Conservation (phyloP, 2,329 filamentous ascomycete species). For the Colletotrichum phormii region DNA sequence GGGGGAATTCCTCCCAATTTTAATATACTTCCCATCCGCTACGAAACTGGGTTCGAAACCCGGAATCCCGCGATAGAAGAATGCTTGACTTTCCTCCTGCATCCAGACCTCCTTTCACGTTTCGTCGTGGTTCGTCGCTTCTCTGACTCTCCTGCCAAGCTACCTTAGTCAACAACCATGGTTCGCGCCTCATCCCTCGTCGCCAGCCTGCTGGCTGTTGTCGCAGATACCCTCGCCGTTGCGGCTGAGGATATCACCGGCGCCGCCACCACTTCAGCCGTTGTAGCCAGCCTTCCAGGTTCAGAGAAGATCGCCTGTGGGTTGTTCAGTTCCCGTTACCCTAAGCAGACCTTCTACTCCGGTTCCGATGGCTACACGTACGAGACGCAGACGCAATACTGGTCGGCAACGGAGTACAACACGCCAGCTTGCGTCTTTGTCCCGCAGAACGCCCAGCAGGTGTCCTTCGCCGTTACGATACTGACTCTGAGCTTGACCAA, state of each 20-base stretch:
- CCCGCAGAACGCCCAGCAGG: slow-evolving; percentile 40
- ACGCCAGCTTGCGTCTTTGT: slow-evolving; percentile 42
- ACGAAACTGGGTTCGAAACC: not conserved
- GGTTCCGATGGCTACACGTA: slow-evolving; percentile 17
- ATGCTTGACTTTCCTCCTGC: not conserved
- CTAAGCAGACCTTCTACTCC: slow-evolving; percentile 3
- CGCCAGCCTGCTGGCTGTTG: slow-evolving; percentile 5
- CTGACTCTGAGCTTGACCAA: slow-evolving; percentile 36
- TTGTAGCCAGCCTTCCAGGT: not conserved
- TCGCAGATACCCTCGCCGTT: not conserved
- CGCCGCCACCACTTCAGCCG: not conserved
- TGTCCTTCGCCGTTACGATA: slow-evolving; percentile 40
- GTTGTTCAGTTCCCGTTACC: slow-evolving; percentile 6
- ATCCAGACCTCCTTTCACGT: not conserved
- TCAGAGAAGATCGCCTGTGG: slow-evolving; percentile 14
- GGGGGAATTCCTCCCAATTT: not conserved
- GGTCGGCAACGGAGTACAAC: slow-evolving; percentile 21
- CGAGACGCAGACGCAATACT: slow-evolving; percentile 28
- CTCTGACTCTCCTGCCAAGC: not conserved
- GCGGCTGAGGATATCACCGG: not conserved
- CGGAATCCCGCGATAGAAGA: not conserved
- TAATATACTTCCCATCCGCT: not conserved
- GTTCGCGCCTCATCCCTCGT: not conserved
- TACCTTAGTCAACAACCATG: not conserved
- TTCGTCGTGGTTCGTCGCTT: not conserved